Evolutionary conservation across 2,329 filamentous ascomycete genomes (phyloP).

Genomic region (Calonectria montana): DNA sequence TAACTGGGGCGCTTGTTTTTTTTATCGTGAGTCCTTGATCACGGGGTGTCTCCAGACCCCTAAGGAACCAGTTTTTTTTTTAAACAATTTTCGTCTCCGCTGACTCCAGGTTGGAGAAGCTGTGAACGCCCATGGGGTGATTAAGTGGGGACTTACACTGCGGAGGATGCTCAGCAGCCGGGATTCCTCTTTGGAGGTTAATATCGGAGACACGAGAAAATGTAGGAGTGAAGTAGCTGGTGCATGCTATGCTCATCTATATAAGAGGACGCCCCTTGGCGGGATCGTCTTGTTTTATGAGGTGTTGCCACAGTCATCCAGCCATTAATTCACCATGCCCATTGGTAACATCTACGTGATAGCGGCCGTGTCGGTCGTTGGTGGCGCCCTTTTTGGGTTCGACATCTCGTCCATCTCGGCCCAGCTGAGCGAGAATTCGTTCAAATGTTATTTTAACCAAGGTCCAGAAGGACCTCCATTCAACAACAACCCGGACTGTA

Average conservation of each 20-base stretch:
- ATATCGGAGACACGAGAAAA: background rate
- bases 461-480: conserved; percentile 48
- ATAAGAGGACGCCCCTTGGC: background rate
- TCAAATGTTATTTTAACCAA: conserved; percentile 54
- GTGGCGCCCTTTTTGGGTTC: conserved; percentile 41
- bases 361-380: conserved; percentile 37
- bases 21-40: conserved; percentile 6
- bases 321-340: background rate
- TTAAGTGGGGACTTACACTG: background rate
- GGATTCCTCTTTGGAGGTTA: background rate
- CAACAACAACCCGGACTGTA: conserved; percentile 42
- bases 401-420: conserved; percentile 41
- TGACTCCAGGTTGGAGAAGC: conserved; percentile 15
- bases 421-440: conserved; percentile 47
- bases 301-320: background rate
- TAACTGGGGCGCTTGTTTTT: background rate
- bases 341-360: conserved; percentile 42
- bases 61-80: background rate
- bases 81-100: conserved; percentile 6
- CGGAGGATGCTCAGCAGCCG: background rate
- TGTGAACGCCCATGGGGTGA: conserved; percentile 18
- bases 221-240: background rate
- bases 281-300: background rate
- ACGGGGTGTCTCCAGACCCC: background rate
- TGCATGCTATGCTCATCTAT: background rate